Conservation (phyloP, 805 yeast genomes). For the Yarrowia deformans region DNA sequence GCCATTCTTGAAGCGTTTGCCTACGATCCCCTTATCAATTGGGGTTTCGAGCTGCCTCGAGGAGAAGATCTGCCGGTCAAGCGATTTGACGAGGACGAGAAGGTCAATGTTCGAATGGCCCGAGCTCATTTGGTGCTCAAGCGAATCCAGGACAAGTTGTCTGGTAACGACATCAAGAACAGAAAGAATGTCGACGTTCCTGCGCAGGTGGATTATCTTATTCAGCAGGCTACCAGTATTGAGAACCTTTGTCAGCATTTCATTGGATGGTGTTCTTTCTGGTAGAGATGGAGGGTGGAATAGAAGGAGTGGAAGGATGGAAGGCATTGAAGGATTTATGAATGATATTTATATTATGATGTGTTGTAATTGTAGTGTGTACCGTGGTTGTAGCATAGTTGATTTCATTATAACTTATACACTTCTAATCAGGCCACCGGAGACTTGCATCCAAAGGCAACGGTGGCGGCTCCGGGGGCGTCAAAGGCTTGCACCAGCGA, state of each 20-base stretch:
- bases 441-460: conserved; percentile 5
- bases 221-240: conserved; percentile 95
- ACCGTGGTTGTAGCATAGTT: too few relatives aligned
- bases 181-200: conserved; percentile 76
- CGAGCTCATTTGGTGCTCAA: conserved; percentile 89
- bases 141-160: conserved; percentile 88
- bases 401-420: too few relatives aligned
- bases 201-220: conserved; percentile 89
- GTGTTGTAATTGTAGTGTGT: too few relatives aligned
- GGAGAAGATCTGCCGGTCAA: conserved; percentile 43
- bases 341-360: conserved; percentile 3
- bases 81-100: conserved; percentile 68
- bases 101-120: conserved; percentile 77
- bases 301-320: not conserved
- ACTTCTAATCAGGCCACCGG: not conserved
- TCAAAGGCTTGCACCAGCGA: conserved; percentile 7
- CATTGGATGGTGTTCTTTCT: conserved; percentile 99
- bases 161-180: conserved; percentile 90
- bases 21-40: conserved; percentile 95
- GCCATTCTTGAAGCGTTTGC: conserved; percentile 98
- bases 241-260: conserved; percentile 96
- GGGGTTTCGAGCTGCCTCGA: conserved; percentile 94
- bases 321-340: conserved; percentile 7
- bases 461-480: conserved; percentile 5
- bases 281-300: conserved; percentile 58